phyloP scores from a whole-genome alignment of 2,329 filamentous ascomycete genomes.

The Septoria linicola region DNA sequence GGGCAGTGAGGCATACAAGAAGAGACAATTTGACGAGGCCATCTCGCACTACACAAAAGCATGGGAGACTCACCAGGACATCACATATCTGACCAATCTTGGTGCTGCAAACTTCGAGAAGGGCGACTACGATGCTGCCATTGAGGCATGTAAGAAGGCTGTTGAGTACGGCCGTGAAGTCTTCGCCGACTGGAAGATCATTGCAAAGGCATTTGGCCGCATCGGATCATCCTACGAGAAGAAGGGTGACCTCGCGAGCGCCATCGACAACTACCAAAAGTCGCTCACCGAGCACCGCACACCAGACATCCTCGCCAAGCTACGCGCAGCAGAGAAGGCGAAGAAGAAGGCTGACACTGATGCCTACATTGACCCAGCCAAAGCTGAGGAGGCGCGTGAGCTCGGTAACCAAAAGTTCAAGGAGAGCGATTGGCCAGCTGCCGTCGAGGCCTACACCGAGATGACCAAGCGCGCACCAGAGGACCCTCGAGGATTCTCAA shows the following conservation, averaged over 20 bases:
- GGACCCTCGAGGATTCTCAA: slow-evolving; percentile 92
- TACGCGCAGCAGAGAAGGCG: slow-evolving; percentile 83
- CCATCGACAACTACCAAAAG: slow-evolving; percentile 87
- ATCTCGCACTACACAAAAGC: slow-evolving; percentile 93
- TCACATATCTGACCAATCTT: slow-evolving; percentile 95
- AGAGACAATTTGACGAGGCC: slow-evolving; percentile 91
- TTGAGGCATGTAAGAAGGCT: slow-evolving; percentile 83
- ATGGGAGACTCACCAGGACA: slow-evolving; percentile 93
- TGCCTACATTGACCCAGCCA: slow-evolving; percentile 83
- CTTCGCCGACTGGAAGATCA: slow-evolving; percentile 95
- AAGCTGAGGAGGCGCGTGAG: slow-evolving; percentile 93
- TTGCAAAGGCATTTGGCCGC: slow-evolving; percentile 95
- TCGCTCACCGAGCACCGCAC: slow-evolving; percentile 96
- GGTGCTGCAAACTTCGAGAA: slow-evolving; percentile 95
- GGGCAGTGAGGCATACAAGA: slow-evolving; percentile 96
- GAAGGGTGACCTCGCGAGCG: slow-evolving; percentile 72
- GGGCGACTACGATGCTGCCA: slow-evolving; percentile 83
- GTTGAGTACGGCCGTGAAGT: slow-evolving; percentile 85
- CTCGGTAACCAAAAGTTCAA: slow-evolving; percentile 97
- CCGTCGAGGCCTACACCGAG: slow-evolving; percentile 89
- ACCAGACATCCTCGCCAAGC: slow-evolving; percentile 87
- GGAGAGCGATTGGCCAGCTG: slow-evolving; percentile 89
- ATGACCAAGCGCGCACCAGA: slow-evolving; percentile 95
- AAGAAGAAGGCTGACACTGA: slow-evolving; percentile 73
- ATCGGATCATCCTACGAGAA: slow-evolving; percentile 95